A percentile compares a stretch with the other conserved stretches of the same genome.
Evolutionary conservation across 345 rosid species (phyloP).

Genomic region (Pugionium cornutum): DNA sequence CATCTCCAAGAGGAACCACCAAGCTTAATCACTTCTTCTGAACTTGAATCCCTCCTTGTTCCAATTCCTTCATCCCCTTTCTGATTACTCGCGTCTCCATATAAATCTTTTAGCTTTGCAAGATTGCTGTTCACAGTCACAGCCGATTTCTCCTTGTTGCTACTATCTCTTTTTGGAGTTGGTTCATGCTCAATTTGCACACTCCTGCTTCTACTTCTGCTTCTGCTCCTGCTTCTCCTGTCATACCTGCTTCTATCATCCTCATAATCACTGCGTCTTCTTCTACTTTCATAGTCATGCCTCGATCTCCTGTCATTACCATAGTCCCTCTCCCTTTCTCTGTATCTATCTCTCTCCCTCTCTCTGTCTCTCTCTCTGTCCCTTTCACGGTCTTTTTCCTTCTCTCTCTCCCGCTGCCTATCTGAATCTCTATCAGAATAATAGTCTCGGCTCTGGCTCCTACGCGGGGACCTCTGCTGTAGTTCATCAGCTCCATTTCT

Average conservation of each 20-base stretch:
- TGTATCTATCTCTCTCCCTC: constrained; percentile 40
- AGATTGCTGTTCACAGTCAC: constrained; percentile 62
- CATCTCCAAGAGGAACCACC: constrained; percentile 85
- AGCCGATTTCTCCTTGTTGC: constrained; percentile 52
- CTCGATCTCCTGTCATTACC: constrained; percentile 48
- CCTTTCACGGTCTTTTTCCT: constrained; percentile 47
- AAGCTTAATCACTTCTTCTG: constrained; percentile 90
- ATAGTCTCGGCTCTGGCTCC: constrained; percentile 72
- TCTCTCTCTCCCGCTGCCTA: constrained; percentile 46
- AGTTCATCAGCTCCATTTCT: constrained; percentile 51
- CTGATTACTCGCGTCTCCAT: constrained; percentile 62
- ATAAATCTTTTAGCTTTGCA: constrained; percentile 88
- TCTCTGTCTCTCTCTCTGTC: constrained; percentile 47
- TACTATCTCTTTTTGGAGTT: constrained; percentile 51
- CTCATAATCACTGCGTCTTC: constrained; percentile 51
- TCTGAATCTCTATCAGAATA: constrained; percentile 63
- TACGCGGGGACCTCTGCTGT: constrained; percentile 61
- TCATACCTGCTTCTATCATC: constrained; percentile 46
- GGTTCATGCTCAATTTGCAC: constrained; percentile 59
- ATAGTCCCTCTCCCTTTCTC: constrained; percentile 49
- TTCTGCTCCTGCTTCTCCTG: constrained; percentile 61
- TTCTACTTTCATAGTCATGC: constrained; percentile 44
- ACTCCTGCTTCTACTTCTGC: constrained; percentile 71
- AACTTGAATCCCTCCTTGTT: constrained; percentile 54
- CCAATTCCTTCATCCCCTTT: constrained; percentile 57